Percentiles rank a stretch among this genome's conserved stretches.
These are phyloP conservation scores for Cyberlindnera suaveolens DNA, from an alignment of 805 yeast species.

Conservation along the genomic window DNA sequence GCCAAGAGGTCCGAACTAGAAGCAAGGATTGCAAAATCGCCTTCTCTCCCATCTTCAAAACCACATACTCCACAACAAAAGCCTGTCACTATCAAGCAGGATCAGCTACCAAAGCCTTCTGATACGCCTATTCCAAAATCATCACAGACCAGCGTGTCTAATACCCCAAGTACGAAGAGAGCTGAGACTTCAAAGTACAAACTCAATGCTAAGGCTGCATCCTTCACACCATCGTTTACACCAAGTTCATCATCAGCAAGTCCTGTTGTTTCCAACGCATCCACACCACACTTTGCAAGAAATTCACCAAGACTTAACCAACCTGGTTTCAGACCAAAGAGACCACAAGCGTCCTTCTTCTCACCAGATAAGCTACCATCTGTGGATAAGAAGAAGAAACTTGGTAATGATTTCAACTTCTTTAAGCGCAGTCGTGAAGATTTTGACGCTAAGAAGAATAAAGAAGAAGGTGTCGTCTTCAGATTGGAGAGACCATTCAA, in stretches of 20 bases:
- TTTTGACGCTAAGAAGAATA: conserved; percentile 16
- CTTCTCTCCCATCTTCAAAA: neutral
- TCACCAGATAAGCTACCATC: conserved; percentile 22
- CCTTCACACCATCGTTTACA: conserved; percentile 47
- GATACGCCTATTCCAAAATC: neutral
- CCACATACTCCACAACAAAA: no score
- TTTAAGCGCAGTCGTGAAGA: conserved; percentile 22
- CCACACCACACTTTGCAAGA: conserved; percentile 12
- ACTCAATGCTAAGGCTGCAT: conserved; percentile 63
- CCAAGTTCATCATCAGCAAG: conserved; percentile 8
- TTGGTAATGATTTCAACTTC: conserved; percentile 21
- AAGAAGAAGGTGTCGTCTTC: conserved; percentile 25
- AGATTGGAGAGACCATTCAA: conserved; percentile 57
- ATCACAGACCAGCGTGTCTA: conserved; percentile 1
- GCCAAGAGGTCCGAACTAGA: conserved; percentile 25
- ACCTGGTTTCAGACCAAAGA: conserved; percentile 6
- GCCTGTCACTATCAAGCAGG: conserved; percentile 6
- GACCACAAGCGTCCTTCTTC: conserved; percentile 13
- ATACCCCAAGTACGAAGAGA: conserved; percentile 4
- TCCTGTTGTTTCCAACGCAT: conserved; percentile 9
- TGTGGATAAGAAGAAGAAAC: conserved; percentile 20
- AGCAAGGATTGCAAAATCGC: conserved; percentile 1
- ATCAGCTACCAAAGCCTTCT: conserved; percentile 15
- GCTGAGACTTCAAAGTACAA: conserved; percentile 34
- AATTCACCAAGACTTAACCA: conserved; percentile 20